These are phyloP conservation scores for Rhipidocladum racemiflorum DNA, from an alignment of 176 grass and related monocot species.

Conservation along the genomic window DNA sequence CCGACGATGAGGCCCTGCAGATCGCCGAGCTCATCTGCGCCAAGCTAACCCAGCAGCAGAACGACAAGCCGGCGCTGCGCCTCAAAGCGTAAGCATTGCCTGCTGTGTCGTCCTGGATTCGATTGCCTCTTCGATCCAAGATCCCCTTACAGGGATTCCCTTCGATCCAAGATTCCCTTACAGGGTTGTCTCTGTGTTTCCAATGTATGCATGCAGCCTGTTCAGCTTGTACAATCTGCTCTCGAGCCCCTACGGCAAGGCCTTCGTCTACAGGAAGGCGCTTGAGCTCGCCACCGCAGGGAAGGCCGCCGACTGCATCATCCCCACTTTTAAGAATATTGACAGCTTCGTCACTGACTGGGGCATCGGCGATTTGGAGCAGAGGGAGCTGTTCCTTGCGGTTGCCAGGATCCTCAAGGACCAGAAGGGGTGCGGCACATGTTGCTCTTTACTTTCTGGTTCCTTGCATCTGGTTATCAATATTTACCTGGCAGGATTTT, in stretches of 20 bases:
- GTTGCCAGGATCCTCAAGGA: slow-evolving; percentile 74
- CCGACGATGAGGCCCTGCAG: slow-evolving; percentile 71
- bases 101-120: neutral
- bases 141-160: neutral
- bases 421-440: slow-evolving; percentile 54
- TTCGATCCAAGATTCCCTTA: too few species aligned
- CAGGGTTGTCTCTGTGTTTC: neutral
- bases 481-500: neutral
- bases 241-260: slow-evolving; percentile 54
- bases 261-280: slow-evolving; percentile 72
- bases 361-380: slow-evolving; percentile 67
- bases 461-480: neutral
- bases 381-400: slow-evolving; percentile 64
- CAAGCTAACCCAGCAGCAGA: slow-evolving; percentile 65
- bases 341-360: slow-evolving; percentile 67
- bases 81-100: slow-evolving; percentile 65
- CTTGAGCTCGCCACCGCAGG: slow-evolving; percentile 58
- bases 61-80: slow-evolving; percentile 63
- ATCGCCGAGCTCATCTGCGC: slow-evolving; percentile 71
- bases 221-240: slow-evolving; percentile 88
- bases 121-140: neutral
- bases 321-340: slow-evolving; percentile 81
- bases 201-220: slow-evolving; percentile 36
- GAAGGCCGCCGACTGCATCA: slow-evolving; percentile 62
- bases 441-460: neutral